phyloP scores from a whole-genome alignment of 208 protist genomes.

The Wallacemonas sp. region DNA sequence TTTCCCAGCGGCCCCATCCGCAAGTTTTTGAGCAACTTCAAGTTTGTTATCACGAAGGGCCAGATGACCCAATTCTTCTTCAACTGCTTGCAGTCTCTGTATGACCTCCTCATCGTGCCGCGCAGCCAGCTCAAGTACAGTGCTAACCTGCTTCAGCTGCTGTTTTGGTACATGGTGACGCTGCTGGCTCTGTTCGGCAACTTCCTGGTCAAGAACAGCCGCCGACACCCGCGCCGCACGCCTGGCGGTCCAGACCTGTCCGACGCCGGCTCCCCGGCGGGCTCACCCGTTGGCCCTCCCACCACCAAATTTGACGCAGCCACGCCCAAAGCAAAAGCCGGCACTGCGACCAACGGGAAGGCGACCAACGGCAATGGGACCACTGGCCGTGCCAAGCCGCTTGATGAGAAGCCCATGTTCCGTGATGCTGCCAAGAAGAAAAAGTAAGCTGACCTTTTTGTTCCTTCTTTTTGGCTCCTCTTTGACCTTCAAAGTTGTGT shows the following conservation, averaged over 20 bases:
- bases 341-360: background rate
- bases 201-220: conserved; percentile 58
- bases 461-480: too few relatives aligned
- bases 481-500: too few relatives aligned
- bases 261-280: background rate
- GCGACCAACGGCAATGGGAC: background rate
- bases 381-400: conserved; percentile 5
- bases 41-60: conserved; percentile 79
- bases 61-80: conserved; percentile 75
- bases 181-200: conserved; percentile 76
- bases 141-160: conserved; percentile 41
- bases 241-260: conserved; percentile 1
- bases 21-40: conserved; percentile 58
- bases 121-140: conserved; percentile 52
- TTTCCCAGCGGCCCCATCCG: conserved; percentile 56
- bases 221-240: conserved; percentile 12
- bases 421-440: conserved; percentile 3
- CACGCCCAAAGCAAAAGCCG: too few relatives aligned
- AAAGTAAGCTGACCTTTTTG: too few relatives aligned
- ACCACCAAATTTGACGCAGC: too few relatives aligned
- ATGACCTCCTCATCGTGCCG: conserved; percentile 61
- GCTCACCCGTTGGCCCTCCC: background rate
- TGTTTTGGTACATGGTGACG: conserved; percentile 84
- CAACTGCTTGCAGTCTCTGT: conserved; percentile 70
- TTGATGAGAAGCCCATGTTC: background rate